Evolutionary conservation across 352 stramenopile genomes (phyloP).

Genomic region (Phytophthora fragariaefolia): DNA sequence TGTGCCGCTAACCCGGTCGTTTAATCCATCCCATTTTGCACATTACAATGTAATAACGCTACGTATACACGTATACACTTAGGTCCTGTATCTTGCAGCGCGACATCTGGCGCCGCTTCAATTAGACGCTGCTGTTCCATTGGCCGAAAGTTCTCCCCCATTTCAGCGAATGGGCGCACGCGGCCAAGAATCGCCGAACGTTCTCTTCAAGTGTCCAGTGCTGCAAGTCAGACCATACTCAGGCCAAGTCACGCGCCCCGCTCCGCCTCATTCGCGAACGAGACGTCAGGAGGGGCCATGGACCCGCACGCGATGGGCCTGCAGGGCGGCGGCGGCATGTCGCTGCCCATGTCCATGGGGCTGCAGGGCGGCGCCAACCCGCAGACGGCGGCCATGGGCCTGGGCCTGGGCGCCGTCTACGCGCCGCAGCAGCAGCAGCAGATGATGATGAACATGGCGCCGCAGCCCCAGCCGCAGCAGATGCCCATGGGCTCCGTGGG

Average conservation of each 20-base stretch:
- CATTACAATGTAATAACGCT: neutral
- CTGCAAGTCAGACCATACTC: slow-evolving; percentile 34
- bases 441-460: slow-evolving; percentile 28
- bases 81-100: too few species aligned
- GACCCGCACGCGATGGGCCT: slow-evolving; percentile 71
- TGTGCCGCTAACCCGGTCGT: slow-evolving; percentile 4
- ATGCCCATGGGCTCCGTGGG: too few species aligned
- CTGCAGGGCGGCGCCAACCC: slow-evolving; percentile 39
- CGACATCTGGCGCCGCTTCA: slow-evolving; percentile 21
- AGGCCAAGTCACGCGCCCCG: slow-evolving; percentile 18
- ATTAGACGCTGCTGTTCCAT: slow-evolving; percentile 13
- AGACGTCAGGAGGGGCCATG: slow-evolving; percentile 46
- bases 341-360: slow-evolving; percentile 70
- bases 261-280: slow-evolving; percentile 35
- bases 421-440: slow-evolving; percentile 39
- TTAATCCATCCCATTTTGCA: neutral
- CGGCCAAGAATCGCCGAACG: slow-evolving; percentile 9
- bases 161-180: slow-evolving; percentile 23
- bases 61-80: neutral
- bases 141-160: slow-evolving; percentile 18
- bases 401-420: slow-evolving; percentile 45
- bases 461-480: slow-evolving; percentile 3
- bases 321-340: slow-evolving; percentile 50
- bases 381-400: slow-evolving; percentile 43
- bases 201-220: slow-evolving; percentile 48